Evolutionary conservation across 495 filamentous ascomycete genomes (phyloP), one percentile per base, ranked within the genome.

Genomic region (Daldinia grandis): DNA sequence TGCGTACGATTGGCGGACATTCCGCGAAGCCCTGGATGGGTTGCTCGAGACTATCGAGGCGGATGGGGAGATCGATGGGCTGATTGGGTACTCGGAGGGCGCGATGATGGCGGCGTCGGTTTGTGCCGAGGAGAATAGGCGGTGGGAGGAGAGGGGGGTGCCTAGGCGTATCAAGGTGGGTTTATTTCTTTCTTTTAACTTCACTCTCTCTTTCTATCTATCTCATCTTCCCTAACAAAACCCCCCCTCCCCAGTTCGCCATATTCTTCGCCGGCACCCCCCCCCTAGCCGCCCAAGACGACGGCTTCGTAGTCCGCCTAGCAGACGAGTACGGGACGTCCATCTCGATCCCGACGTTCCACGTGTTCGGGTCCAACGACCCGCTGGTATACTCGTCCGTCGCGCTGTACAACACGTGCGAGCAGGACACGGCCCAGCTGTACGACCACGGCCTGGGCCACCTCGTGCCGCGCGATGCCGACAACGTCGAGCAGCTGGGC

Each of bases 381-480:
- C 84, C 86, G 1, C 87, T 86, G 50, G 70, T 88, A 0, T 75
- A 81, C 40, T 83, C 79, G 0, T 80, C 83, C 1, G 79, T 89
- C 62, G 84, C 84, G 19, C 74, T 89, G 5, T 88, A 84, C 75
- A 88, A 89, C 72, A 72, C 87, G 27, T 90, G 86, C 72, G 80
- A 86, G 51, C 79, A 74, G 27, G 80, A 84, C 30, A 76, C 55
- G 1, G 83, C 86, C 2, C 75, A 79, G 53, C 74, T 88, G 25
- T 88, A 87, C 59, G 87, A 88, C 71, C 86, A 88, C 64, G 86
- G 84, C 1, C 80, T 83, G 6, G 86, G 87, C 0, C 86, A 87
- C 77, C 80, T 82, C 9, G 79, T 87, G 19, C 86, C 85, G 0
- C 79, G 87, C 49, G 82, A 83, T 42, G 80, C 78, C 35, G 76